A percentile compares a stretch with the other conserved stretches of the same genome.
These are phyloP conservation scores for Trametes cinnabarina DNA, from an alignment of 768 basidiomycete species.

Conservation along the genomic window DNA sequence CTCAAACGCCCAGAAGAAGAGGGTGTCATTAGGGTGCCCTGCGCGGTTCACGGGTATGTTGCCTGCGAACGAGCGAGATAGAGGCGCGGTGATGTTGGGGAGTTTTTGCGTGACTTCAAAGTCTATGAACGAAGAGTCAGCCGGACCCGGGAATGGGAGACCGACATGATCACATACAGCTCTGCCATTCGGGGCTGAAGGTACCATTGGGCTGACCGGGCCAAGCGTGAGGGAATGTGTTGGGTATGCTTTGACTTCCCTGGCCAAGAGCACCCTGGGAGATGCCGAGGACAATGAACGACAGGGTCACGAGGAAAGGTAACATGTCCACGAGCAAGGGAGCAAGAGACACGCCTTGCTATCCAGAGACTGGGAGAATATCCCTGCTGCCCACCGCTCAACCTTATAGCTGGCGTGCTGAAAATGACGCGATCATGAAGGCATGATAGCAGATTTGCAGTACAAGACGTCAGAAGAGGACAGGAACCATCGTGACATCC, in stretches of 20 bases:
- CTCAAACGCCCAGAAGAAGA: conserved; percentile 35
- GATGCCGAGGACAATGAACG: background rate
- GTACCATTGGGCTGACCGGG: conserved; percentile 25
- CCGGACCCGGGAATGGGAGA: no score
- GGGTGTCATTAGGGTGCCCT: conserved; percentile 32
- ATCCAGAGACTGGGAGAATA: background rate
- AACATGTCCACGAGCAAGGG: background rate
- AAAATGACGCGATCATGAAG: conserved; percentile 4
- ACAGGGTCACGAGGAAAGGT: background rate
- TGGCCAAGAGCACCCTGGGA: background rate
- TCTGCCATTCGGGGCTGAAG: conserved; percentile 27
- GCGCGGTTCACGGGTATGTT: conserved; percentile 30
- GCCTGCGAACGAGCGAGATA: conserved; percentile 30
- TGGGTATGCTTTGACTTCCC: conserved; percentile 12
- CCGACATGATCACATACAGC: conserved; percentile 25
- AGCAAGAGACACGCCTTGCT: background rate
- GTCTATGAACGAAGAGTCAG: conserved; percentile 16
- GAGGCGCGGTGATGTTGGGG: conserved; percentile 29
- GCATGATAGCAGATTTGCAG: conserved; percentile 8
- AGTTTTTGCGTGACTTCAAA: conserved; percentile 29
- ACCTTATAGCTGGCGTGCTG: background rate
- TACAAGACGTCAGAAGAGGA: conserved; percentile 8
- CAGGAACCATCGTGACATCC: conserved; percentile 5
- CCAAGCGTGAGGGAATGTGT: conserved; percentile 28
- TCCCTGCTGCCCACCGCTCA: background rate